Conservation (phyloP, 352 stramenopile genomes). For the Hyaloperonospora brassicae region DNA sequence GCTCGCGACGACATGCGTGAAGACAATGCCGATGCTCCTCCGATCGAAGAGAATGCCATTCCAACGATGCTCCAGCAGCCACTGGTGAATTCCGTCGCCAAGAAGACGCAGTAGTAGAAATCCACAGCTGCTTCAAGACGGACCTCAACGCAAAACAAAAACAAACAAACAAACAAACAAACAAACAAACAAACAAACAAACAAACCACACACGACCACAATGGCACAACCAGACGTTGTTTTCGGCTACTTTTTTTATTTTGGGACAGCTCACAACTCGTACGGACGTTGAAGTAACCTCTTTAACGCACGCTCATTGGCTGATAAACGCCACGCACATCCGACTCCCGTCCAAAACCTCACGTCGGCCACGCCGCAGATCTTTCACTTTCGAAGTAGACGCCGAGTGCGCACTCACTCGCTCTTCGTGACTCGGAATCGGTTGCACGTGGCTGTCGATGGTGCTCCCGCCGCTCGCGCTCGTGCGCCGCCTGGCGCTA, state of each 20-base stretch:
- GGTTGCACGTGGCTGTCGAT: slow-evolving; percentile 5
- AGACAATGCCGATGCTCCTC: slow-evolving; percentile 1
- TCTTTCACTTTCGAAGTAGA: slow-evolving; percentile 25
- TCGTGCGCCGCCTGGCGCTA: slow-evolving; percentile 20
- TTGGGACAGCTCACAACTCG: too few relatives aligned
- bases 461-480: slow-evolving; percentile 28
- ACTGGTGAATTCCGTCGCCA: slow-evolving; percentile 28
- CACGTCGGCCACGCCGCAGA: slow-evolving; percentile 2
- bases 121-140: slow-evolving; percentile 23
- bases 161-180: too few relatives aligned
- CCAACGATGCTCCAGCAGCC: slow-evolving; percentile 64
- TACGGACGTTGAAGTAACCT: slow-evolving; percentile 20
- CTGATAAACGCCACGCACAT: slow-evolving; percentile 13
- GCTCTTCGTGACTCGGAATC: not conserved
- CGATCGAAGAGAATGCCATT: slow-evolving; percentile 47
- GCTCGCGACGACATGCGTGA: slow-evolving; percentile 5
- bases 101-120: slow-evolving; percentile 17
- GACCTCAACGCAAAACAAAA: not conserved
- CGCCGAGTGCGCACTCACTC: slow-evolving; percentile 6
- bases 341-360: slow-evolving; percentile 11
- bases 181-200: too few relatives aligned
- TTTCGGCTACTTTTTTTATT: too few relatives aligned
- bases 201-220: too few relatives aligned
- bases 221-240: too few relatives aligned
- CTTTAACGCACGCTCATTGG: slow-evolving; percentile 18